Evolutionary conservation across 805 yeast species (phyloP).

Genomic region (Pichia phayaonensis): DNA sequence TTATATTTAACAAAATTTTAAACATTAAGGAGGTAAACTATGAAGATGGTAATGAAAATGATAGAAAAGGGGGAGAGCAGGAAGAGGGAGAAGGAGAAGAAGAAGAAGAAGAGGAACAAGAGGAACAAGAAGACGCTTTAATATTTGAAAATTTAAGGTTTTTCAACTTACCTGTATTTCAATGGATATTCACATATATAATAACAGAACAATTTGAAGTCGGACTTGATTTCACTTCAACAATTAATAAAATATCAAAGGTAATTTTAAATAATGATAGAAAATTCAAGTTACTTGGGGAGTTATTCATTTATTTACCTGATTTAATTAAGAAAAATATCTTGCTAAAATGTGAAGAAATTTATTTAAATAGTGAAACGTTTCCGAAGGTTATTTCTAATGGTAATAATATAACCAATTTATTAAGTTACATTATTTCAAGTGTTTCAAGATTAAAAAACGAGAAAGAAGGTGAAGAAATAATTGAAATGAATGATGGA

Average conservation of each 20-base stretch:
- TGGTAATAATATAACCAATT: constrained; percentile 29
- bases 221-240: neutral
- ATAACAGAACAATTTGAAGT: constrained; percentile 14
- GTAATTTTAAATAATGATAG: constrained; percentile 2
- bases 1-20: constrained; percentile 5
- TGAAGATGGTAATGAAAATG: neutral
- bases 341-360: constrained; percentile 32
- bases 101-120: neutral
- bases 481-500: constrained; percentile 28
- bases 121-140: neutral
- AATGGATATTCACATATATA: constrained; percentile 30
- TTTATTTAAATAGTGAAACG: constrained; percentile 33
- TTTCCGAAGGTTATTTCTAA: constrained; percentile 28
- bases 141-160: constrained; percentile 27
- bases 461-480: neutral
- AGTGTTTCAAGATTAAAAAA: constrained; percentile 34
- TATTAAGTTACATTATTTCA: constrained; percentile 37
- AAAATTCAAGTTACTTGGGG: constrained; percentile 24
- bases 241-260: neutral
- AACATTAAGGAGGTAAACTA: constrained; percentile 5
- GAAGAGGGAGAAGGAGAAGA: neutral
- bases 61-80: neutral
- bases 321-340: constrained; percentile 26
- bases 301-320: constrained; percentile 33
- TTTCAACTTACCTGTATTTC: constrained; percentile 36